A percentile compares a stretch with the other conserved stretches of the same genome.
phyloP scores from a whole-genome alignment of 1,284 basidiomycete genomes.

The Rhizopogon hawkerae region DNA sequence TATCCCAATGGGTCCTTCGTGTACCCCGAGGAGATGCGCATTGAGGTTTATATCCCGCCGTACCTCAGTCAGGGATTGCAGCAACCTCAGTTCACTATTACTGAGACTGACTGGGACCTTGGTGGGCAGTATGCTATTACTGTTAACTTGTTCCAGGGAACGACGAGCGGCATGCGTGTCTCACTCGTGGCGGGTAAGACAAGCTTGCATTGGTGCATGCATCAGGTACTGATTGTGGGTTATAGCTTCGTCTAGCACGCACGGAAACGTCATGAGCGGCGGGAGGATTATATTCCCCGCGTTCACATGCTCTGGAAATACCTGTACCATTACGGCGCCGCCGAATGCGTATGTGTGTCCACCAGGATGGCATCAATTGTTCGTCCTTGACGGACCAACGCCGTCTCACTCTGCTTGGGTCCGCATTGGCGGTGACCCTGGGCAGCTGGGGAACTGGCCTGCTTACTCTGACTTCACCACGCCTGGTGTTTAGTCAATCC shows the following conservation, averaged over 20 bases:
- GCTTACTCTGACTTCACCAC: constrained; percentile 50
- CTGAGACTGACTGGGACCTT: constrained; percentile 53
- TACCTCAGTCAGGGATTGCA: constrained; percentile 53
- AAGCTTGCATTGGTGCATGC: neutral
- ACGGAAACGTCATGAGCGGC: constrained; percentile 67
- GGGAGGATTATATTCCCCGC: constrained; percentile 60
- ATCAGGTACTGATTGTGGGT: neutral
- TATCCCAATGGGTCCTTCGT: constrained; percentile 27
- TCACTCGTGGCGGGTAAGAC: constrained; percentile 54
- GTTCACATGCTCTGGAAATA: constrained; percentile 52
- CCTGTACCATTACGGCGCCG: constrained; percentile 61
- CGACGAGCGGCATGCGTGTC: constrained; percentile 45
- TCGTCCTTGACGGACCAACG: constrained; percentile 65
- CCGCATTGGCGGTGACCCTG: constrained; percentile 67
- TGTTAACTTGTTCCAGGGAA: constrained; percentile 50
- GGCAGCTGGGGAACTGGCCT: constrained; percentile 60
- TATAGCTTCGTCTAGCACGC: constrained; percentile 63
- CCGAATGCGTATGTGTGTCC: constrained; percentile 60
- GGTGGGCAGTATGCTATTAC: constrained; percentile 42
- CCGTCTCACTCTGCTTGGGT: constrained; percentile 66
- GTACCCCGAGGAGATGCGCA: constrained; percentile 62
- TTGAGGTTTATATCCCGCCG: constrained; percentile 71
- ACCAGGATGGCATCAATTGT: constrained; percentile 69
- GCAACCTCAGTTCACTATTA: constrained; percentile 52
- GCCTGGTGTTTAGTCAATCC: constrained; percentile 38